Evolutionary conservation across 2,329 filamentous ascomycete species (phyloP), one percentile per base, ranked within the genome.

Genomic region (Emergomyces orientalis): DNA sequence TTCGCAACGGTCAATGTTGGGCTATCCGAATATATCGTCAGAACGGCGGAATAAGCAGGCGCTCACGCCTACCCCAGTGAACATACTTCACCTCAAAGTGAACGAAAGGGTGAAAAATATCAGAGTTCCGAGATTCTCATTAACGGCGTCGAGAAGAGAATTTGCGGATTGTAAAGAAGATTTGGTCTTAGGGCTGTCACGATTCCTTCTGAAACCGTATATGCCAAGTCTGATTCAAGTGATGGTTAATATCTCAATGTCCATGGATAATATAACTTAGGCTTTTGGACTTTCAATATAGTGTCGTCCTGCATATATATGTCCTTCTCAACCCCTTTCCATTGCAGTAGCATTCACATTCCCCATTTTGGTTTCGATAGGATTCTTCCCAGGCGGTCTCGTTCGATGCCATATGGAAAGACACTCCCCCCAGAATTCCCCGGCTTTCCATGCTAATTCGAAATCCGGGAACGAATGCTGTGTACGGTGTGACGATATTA

Each of bases 31-130:
- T 19, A n/a, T n/a, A 19, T 41, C 39, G 5, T n/a, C 5, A 43
- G 17, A 22, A 45, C n/a, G 41, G 41, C 4, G 43, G 57, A 43
- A 27, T 47, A 9, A 30, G n/a, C 13, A 25, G 54, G 19, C n/a
- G 2, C 17, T 25, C 27, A 56, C 70, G 79, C 74, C 71, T 85
- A 80, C 1, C 83, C 84, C 0, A 82, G 78, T 59, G 84, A 71
- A 66, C 87, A 88, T 80, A 79, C 54, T 86, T 79, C 22, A 82
- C 71, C 0, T 85, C 85, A 25, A 87, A 74, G n/a, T 84, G 80
- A 52, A 87, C 84, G 34, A 88, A 78, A 65, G 87, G 86, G 8
- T 85, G 81, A 25, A 85, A 69, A 87, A 87, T 0, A 84, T 81
- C 34, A 88, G 68, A 0, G 81, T 84, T 22, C 84, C 83, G 63